A percentile compares a stretch with the other conserved stretches of the same genome.
These are phyloP conservation scores for Echinochloa phyllopogon DNA, from an alignment of 176 grass and related monocot genomes.

Conservation along the genomic window DNA sequence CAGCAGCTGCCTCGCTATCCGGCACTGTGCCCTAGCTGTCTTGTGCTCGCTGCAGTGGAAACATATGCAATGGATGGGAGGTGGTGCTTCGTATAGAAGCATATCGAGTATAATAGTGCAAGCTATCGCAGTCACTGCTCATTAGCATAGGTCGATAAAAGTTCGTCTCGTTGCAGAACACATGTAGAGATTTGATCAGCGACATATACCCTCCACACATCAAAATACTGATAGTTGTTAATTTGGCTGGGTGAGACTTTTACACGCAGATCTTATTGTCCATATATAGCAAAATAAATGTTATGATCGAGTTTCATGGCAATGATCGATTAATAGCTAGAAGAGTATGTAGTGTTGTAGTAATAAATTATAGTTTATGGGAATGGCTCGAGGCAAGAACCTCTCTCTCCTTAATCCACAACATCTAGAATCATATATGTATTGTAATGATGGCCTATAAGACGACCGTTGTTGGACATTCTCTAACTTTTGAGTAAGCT, in stretches of 20 bases:
- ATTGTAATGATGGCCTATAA: too few relatives aligned
- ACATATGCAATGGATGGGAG: neutral
- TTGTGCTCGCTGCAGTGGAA: constrained; percentile 23
- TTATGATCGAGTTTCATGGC: too few relatives aligned
- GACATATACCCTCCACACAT: neutral
- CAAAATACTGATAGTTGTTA: neutral
- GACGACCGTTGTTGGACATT: too few relatives aligned
- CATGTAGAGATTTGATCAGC: constrained; percentile 15
- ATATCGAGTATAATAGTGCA: constrained; percentile 24
- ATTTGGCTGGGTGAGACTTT: neutral
- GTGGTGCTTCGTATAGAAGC: constrained; percentile 47
- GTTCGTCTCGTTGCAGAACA: neutral
- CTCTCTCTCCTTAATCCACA: too few relatives aligned
- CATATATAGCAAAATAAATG: too few relatives aligned
- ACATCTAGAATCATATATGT: too few relatives aligned
- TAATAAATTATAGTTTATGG: too few relatives aligned
- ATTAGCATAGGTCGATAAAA: neutral
- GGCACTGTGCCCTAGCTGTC: constrained; percentile 26
- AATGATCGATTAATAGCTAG: too few relatives aligned
- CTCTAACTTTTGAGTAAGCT: too few relatives aligned
- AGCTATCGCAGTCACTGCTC: constrained; percentile 21
- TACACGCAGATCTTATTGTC: neutral
- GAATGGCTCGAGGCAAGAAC: too few relatives aligned
- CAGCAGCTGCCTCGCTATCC: constrained; percentile 59
- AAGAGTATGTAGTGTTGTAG: too few relatives aligned